These are phyloP conservation scores for Vitis riparia DNA, from an alignment of 164 flowering plant species.

Conservation along the genomic window DNA sequence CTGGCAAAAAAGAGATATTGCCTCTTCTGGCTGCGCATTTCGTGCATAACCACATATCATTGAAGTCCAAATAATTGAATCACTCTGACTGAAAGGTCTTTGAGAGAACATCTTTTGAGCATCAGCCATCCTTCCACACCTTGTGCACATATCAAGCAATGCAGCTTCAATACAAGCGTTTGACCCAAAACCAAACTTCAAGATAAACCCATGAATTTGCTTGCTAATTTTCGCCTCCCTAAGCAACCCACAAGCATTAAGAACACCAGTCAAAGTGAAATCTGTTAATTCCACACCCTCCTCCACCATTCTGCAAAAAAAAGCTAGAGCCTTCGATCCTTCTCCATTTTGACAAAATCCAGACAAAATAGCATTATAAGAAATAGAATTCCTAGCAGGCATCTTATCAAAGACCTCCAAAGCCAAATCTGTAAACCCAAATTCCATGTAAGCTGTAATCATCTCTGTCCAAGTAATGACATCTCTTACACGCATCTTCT, in stretches of 20 bases:
- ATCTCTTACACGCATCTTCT: conserved; percentile 57
- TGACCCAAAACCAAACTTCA: conserved; percentile 57
- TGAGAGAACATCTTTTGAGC: conserved; percentile 61
- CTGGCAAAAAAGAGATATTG: conserved; percentile 49
- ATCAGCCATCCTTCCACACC: conserved; percentile 71
- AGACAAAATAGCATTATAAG: conserved; percentile 70
- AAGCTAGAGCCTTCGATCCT: conserved; percentile 47
- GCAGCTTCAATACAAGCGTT: conserved; percentile 64
- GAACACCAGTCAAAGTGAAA: conserved; percentile 64
- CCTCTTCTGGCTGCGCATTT: conserved; percentile 62
- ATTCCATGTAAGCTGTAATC: conserved; percentile 66
- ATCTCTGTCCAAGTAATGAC: conserved; percentile 76
- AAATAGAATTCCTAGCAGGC: conserved; percentile 63
- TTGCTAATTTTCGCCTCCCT: conserved; percentile 40
- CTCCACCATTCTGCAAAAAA: conserved; percentile 61
- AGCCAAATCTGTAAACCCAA: conserved; percentile 65
- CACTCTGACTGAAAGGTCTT: conserved; percentile 29
- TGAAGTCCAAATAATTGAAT: conserved; percentile 59
- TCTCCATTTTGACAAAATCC: conserved; percentile 67
- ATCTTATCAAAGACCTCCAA: conserved; percentile 51
- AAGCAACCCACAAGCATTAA: conserved; percentile 67
- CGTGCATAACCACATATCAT: conserved; percentile 82
- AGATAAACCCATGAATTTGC: conserved; percentile 81
- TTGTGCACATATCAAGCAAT: conserved; percentile 79
- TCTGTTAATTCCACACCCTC: conserved; percentile 61